Evolutionary conservation across 1,284 basidiomycete species (phyloP).

Genomic region (Leccinum huronense): DNA sequence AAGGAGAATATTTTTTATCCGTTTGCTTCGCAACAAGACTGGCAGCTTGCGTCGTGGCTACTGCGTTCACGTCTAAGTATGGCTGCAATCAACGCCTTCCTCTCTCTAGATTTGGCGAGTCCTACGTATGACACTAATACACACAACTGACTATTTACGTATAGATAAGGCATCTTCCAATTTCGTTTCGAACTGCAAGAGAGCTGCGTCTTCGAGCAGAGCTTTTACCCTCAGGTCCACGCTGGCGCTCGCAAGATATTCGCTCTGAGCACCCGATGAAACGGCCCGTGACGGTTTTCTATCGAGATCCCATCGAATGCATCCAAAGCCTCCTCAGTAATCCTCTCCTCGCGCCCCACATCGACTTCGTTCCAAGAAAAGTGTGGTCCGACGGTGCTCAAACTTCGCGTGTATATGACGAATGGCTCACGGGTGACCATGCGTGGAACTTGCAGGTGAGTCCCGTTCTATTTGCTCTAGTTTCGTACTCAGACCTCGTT

Average conservation of each 20-base stretch:
- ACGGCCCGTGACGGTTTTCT: neutral
- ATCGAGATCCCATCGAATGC: neutral
- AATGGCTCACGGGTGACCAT: neutral
- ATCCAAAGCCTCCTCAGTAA: neutral
- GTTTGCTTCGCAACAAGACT: conserved; percentile 8
- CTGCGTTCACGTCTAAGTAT: conserved; percentile 1
- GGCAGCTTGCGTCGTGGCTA: conserved; percentile 5
- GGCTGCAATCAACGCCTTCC: neutral
- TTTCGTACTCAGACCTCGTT: neutral
- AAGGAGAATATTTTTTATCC: conserved; percentile 8
- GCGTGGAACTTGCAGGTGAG: neutral
- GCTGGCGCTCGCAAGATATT: neutral
- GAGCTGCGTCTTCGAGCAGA: neutral
- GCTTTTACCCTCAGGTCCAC: neutral
- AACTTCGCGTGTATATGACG: neutral
- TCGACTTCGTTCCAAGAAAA: neutral
- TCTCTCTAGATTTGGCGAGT: neutral
- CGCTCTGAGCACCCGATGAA: neutral
- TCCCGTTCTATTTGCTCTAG: neutral
- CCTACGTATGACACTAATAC: neutral
- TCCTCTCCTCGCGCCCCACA: neutral
- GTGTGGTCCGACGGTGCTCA: neutral
- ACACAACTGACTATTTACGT: neutral
- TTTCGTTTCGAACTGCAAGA: neutral
- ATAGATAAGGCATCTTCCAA: neutral